Evolutionary conservation across 148 eudicot genomes (phyloP).

Genomic region (Vaccinium darrowii): DNA sequence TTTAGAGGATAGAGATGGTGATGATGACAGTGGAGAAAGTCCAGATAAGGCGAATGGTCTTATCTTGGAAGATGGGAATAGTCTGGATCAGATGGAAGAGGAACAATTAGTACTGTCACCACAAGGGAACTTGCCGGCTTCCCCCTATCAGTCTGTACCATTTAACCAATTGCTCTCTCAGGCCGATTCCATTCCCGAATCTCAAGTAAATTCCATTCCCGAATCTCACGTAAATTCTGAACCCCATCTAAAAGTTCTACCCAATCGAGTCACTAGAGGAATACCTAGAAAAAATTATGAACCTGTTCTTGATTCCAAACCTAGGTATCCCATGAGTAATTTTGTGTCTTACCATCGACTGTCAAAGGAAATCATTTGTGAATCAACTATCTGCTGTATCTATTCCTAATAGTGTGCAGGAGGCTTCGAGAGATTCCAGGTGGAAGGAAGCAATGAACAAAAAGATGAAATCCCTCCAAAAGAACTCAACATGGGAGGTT

Average conservation of each 20-base stretch:
- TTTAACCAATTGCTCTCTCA: not conserved
- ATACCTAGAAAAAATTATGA: not conserved
- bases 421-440: too few species aligned
- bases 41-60: not conserved
- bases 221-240: not conserved
- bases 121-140: not conserved
- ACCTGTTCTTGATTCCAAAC: not conserved
- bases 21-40: not conserved
- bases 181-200: too few species aligned
- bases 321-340: constrained; percentile 3
- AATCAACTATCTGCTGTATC: too few species aligned
- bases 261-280: constrained; percentile 9
- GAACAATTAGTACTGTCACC: too few species aligned
- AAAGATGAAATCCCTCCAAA: too few species aligned
- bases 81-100: not conserved
- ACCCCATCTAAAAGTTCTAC: not conserved
- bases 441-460: too few species aligned
- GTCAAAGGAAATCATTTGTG: too few species aligned
- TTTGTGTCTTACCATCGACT: too few species aligned
- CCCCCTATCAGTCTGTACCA: not conserved
- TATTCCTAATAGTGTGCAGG: too few species aligned
- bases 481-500: too few species aligned
- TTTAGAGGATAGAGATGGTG: not conserved
- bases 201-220: too few species aligned
- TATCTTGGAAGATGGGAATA: not conserved